Conservation (phyloP, 108 stramenopile species). For the Cyclotella kingstonii region DNA sequence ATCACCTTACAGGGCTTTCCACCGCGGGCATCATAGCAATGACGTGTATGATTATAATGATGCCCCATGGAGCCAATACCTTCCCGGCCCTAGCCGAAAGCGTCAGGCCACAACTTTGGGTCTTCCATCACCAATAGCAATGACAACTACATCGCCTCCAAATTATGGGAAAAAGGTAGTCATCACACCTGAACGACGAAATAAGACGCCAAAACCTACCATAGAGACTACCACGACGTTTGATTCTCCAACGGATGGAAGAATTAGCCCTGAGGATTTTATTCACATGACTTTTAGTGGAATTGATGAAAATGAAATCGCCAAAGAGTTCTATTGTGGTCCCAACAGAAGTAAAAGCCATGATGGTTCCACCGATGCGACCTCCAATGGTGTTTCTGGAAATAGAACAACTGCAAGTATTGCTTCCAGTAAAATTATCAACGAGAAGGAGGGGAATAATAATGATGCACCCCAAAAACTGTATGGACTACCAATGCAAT, state of each 20-base stretch:
- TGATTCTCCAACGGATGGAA: too few relatives aligned
- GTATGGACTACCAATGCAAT: slow-evolving; percentile 7
- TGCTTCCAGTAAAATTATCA: too few relatives aligned
- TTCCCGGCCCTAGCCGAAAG: slow-evolving; percentile 3
- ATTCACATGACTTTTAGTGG: slow-evolving; percentile 41
- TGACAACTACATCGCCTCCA: too few relatives aligned
- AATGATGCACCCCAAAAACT: not conserved
- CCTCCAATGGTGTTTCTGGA: not conserved
- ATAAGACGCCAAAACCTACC: too few relatives aligned
- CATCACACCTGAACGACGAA: slow-evolving; percentile 23
- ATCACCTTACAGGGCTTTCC: too few relatives aligned
- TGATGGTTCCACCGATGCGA: not conserved
- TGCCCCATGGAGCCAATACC: slow-evolving; percentile 5
- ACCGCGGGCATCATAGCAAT: too few relatives aligned
- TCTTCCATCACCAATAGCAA: too few relatives aligned
- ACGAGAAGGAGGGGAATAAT: not conserved
- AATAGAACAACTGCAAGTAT: not conserved
- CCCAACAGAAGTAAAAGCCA: not conserved
- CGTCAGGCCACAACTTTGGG: too few relatives aligned
- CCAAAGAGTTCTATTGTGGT: slow-evolving; percentile 20
- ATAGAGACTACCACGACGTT: too few relatives aligned
- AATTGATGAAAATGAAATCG: slow-evolving; percentile 39
- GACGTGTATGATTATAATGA: too few relatives aligned
- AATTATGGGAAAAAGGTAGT: not conserved
- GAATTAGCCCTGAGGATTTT: slow-evolving; percentile 1